These are phyloP conservation scores for Ascodesmis nigricans DNA, from an alignment of 495 filamentous ascomycete genomes.

Conservation along the genomic window DNA sequence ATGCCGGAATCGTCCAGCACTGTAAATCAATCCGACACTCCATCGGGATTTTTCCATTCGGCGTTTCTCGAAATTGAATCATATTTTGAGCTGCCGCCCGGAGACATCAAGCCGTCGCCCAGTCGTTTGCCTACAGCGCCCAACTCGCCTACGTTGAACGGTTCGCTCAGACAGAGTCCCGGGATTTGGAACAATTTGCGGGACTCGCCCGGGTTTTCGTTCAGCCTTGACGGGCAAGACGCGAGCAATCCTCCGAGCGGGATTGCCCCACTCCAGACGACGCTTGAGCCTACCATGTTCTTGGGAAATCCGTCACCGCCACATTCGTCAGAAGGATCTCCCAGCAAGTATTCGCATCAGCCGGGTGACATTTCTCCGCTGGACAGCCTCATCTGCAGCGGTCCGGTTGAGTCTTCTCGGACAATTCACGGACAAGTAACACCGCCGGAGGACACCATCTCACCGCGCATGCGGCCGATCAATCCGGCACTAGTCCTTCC, in stretches of 20 bases:
- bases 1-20: no score
- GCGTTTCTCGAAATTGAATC: conserved; percentile 4
- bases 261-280: conserved; percentile 2
- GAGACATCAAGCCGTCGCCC: not conserved
- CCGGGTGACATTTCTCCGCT: conserved; percentile 4
- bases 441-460: conserved; percentile 4
- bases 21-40: no score
- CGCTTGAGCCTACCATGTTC: not conserved
- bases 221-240: no score
- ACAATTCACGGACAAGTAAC: conserved; percentile 8
- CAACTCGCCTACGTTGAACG: not conserved
- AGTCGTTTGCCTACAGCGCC: not conserved
- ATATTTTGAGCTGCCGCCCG: conserved; percentile 2
- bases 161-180: no score
- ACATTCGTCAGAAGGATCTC: not conserved
- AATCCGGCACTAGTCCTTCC: not conserved
- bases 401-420: not conserved
- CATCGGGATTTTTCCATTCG: conserved; percentile 3
- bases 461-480: not conserved
- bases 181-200: no score
- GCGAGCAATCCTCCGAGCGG: not conserved
- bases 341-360: not conserved
- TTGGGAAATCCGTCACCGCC: conserved; percentile 2
- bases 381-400: conserved; percentile 2
- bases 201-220: no score